Evolutionary conservation across 495 filamentous ascomycete genomes (phyloP).

Genomic region (Penicillium egyptiacum): DNA sequence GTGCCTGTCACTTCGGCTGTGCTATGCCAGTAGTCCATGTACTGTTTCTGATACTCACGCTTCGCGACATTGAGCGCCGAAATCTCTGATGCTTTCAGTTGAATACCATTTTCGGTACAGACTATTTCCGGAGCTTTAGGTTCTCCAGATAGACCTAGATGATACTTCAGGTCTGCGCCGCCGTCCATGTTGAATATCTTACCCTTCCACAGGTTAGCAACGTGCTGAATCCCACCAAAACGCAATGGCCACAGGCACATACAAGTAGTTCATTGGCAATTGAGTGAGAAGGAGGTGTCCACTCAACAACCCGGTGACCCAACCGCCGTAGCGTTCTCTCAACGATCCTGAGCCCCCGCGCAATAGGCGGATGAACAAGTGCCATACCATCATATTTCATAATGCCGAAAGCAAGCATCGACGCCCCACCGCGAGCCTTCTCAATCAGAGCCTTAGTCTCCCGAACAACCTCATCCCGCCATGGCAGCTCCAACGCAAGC

Average conservation of each 20-base stretch:
- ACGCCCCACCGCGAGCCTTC: slow-evolving; percentile 24
- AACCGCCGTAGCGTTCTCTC: slow-evolving; percentile 48
- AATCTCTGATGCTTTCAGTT: slow-evolving; percentile 48
- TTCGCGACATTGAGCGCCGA: slow-evolving; percentile 57
- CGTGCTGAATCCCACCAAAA: no score
- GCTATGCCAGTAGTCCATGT: slow-evolving; percentile 70
- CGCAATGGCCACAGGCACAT: slow-evolving; percentile 8
- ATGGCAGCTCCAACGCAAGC: slow-evolving; percentile 59
- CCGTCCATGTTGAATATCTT: slow-evolving; percentile 45
- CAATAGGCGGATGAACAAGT: slow-evolving; percentile 54
- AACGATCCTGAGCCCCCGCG: slow-evolving; percentile 53
- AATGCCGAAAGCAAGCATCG: slow-evolving; percentile 54
- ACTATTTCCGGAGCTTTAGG: slow-evolving; percentile 42
- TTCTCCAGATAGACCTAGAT: slow-evolving; percentile 59
- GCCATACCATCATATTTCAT: slow-evolving; percentile 51
- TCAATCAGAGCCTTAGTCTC: slow-evolving; percentile 45
- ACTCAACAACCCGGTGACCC: slow-evolving; percentile 59
- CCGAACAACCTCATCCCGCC: slow-evolving; percentile 55
- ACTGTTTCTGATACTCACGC: slow-evolving; percentile 59
- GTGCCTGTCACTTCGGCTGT: slow-evolving; percentile 55
- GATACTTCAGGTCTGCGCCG: slow-evolving; percentile 49
- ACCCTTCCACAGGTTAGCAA: slow-evolving; percentile 13
- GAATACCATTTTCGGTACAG: slow-evolving; percentile 17
- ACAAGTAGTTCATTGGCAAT: slow-evolving; percentile 33
- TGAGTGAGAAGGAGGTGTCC: slow-evolving; percentile 56